Conservation (phyloP, 2,329 filamentous ascomycete genomes). For the Colletotrichum theobromicola region DNA sequence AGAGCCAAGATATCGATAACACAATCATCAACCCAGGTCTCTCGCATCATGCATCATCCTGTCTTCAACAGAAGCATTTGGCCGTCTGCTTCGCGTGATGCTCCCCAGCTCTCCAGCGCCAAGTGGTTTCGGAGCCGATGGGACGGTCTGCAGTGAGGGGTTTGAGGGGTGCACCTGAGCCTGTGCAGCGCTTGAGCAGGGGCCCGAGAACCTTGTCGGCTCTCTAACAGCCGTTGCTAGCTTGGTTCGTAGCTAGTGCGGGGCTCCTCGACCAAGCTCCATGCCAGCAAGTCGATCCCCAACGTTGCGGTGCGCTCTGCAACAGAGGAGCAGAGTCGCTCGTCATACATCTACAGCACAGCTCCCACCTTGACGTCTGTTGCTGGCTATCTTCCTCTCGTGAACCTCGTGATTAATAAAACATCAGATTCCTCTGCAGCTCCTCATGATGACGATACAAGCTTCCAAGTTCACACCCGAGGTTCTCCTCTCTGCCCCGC, state of each 20-base stretch:
- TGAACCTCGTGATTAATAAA: not conserved
- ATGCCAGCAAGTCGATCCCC: slow-evolving; percentile 4
- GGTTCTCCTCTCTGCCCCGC: slow-evolving; percentile 77
- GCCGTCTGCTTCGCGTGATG: not conserved
- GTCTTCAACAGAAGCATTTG: not conserved
- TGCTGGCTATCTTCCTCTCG: not conserved
- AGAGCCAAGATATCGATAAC: not conserved
- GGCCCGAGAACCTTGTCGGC: slow-evolving; percentile 15
- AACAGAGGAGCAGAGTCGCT: not conserved
- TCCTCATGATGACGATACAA: slow-evolving; percentile 67
- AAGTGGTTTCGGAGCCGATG: not conserved
- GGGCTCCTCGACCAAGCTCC: slow-evolving; percentile 16
- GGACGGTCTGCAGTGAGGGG: slow-evolving; percentile 3
- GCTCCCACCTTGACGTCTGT: not conserved
- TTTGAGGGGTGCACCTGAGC: not conserved
- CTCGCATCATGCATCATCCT: not conserved
- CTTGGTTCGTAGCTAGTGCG: slow-evolving; percentile 20
- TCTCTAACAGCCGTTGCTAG: slow-evolving; percentile 7
- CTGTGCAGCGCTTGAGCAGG: not conserved
- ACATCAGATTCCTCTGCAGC: not conserved
- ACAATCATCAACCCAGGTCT: not conserved
- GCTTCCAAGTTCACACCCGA: slow-evolving; percentile 77
- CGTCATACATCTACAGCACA: slow-evolving; percentile 4
- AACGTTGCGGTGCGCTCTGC: not conserved
- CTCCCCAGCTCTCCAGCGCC: not conserved